phyloP scores from a whole-genome alignment of 202 grass and related monocot species.

The Zizania palustris region DNA sequence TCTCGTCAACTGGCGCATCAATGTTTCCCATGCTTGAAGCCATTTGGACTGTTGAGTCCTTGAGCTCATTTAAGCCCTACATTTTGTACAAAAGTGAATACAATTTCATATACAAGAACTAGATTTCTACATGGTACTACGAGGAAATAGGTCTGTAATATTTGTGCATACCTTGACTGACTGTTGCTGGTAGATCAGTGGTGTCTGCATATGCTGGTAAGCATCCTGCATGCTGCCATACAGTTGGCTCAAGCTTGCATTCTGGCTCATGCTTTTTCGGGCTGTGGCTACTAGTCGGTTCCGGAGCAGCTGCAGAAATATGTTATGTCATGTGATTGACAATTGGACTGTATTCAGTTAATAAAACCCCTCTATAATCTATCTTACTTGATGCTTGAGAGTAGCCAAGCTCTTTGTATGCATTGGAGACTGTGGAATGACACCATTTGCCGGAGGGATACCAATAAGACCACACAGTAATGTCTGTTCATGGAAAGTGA shows the following conservation, averaged over 20 bases:
- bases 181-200: slow-evolving; percentile 71
- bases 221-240: slow-evolving; percentile 91
- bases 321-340: slow-evolving; percentile 22
- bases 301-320: slow-evolving; percentile 68
- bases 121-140: neutral
- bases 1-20: slow-evolving; percentile 89
- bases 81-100: neutral
- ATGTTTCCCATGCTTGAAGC: slow-evolving; percentile 89
- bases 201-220: slow-evolving; percentile 92
- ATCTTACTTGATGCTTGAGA: slow-evolving; percentile 90
- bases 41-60: slow-evolving; percentile 83
- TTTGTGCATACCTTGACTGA: slow-evolving; percentile 47
- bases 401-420: slow-evolving; percentile 99
- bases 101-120: slow-evolving; percentile 8
- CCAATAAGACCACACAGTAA: slow-evolving; percentile 91
- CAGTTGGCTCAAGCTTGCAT: slow-evolving; percentile 86
- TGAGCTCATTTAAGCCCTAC: slow-evolving; percentile 82
- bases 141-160: neutral
- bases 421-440: slow-evolving; percentile 99
- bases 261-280: slow-evolving; percentile 74
- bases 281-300: slow-evolving; percentile 76
- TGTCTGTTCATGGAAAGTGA: slow-evolving; percentile 61
- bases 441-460: slow-evolving; percentile 94
- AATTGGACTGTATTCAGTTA: too few species aligned
- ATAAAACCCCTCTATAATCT: neutral